A percentile compares a stretch with the other conserved stretches of the same genome.
Evolutionary conservation across 768 basidiomycete species (phyloP).

Genomic region (Pleurotus pulmonarius): DNA sequence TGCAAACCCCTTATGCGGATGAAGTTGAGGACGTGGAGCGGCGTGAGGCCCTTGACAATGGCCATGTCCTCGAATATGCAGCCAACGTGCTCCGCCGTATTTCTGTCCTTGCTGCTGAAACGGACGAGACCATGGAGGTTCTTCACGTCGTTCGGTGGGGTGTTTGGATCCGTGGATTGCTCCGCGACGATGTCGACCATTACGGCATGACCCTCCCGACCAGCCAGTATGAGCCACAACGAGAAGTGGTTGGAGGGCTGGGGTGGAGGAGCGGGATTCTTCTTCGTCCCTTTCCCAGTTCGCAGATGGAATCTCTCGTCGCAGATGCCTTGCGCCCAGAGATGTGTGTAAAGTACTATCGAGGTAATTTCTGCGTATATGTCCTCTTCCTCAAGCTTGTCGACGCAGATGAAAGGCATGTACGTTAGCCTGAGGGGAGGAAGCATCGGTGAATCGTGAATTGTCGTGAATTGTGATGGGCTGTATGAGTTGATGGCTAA

Average conservation of each 20-base stretch:
- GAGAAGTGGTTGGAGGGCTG: conserved; percentile 18
- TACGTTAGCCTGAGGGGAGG: too few relatives aligned
- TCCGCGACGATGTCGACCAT: conserved; percentile 14
- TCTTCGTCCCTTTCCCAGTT: background rate
- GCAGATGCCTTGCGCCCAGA: conserved; percentile 16
- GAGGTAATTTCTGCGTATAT: conserved; percentile 8
- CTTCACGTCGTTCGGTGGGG: background rate
- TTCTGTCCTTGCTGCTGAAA: background rate
- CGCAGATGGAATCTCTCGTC: conserved; percentile 16
- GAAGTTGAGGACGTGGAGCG: conserved; percentile 12
- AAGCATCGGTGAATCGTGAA: too few relatives aligned
- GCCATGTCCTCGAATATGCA: conserved; percentile 12
- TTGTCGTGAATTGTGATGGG: background rate
- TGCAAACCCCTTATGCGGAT: conserved; percentile 11
- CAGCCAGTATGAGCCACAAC: conserved; percentile 14
- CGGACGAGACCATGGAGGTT: background rate
- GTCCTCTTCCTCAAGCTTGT: background rate
- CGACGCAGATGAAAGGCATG: background rate
- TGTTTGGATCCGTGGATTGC: conserved; percentile 9
- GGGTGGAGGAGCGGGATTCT: conserved; percentile 6
- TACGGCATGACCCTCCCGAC: conserved; percentile 3
- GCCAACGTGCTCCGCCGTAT: conserved; percentile 10
- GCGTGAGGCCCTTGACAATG: conserved; percentile 9
- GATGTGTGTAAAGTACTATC: conserved; percentile 15
- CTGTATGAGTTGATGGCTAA: background rate